phyloP scores from a whole-genome alignment of 164 flowering plant genomes.

The Vitis cinerea region DNA sequence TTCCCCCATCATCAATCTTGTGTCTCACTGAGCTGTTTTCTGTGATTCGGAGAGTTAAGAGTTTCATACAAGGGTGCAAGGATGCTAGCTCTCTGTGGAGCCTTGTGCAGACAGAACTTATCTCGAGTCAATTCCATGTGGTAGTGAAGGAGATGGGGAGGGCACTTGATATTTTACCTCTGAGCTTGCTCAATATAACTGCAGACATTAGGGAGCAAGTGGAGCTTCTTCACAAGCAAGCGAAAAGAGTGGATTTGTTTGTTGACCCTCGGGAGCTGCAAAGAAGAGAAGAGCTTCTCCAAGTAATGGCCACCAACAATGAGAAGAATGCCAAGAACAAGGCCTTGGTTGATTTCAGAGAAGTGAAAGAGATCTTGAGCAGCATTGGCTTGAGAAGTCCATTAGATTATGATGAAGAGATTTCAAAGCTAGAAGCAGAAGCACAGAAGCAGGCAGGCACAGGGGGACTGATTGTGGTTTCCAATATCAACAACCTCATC shows the following conservation, averaged over 20 bases:
- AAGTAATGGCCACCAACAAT: conserved; percentile 33
- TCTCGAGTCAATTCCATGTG: conserved; percentile 52
- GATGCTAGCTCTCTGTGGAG: conserved; percentile 58
- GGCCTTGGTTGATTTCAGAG: conserved; percentile 27
- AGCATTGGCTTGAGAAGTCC: conserved; percentile 43
- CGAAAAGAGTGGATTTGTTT: conserved; percentile 39
- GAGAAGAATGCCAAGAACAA: conserved; percentile 34
- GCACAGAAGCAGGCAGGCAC: conserved; percentile 71
- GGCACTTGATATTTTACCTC: conserved; percentile 65
- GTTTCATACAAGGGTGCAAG: conserved; percentile 44
- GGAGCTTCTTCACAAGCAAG: conserved; percentile 69
- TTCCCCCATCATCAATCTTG: conserved; percentile 68
- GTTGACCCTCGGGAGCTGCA: conserved; percentile 45
- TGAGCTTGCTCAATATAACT: conserved; percentile 51
- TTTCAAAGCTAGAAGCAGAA: conserved; percentile 55
- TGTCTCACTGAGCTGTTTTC: conserved; percentile 62
- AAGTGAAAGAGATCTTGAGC: conserved; percentile 39
- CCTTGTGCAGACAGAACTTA: conserved; percentile 41
- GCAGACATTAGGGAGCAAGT: conserved; percentile 67
- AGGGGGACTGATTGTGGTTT: conserved; percentile 62
- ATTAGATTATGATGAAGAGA: conserved; percentile 49
- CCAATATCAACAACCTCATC: conserved; percentile 63
- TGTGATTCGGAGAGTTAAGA: conserved; percentile 42
- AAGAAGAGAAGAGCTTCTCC: conserved; percentile 51
- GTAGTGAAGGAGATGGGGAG: conserved; percentile 57